phyloP scores from a whole-genome alignment of 2,329 filamentous ascomycete genomes.

The Penicillium sp. region DNA sequence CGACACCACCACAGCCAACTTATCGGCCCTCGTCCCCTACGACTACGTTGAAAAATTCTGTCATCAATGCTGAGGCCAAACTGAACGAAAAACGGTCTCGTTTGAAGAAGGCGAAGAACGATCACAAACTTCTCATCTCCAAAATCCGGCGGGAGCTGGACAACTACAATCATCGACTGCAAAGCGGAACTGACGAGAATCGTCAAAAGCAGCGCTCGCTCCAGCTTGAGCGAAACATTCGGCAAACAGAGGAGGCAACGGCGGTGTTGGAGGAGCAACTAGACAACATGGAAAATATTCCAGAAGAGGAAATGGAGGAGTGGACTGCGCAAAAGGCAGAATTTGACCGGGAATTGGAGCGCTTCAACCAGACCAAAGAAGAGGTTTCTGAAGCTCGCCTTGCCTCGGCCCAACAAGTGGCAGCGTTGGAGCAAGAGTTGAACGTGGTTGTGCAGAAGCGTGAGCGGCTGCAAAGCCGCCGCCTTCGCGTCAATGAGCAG shows the following conservation, averaged over 20 bases:
- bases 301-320: conserved; percentile 57
- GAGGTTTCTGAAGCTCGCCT: conserved; percentile 54
- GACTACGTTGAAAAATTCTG: conserved; percentile 66
- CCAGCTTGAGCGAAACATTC: conserved; percentile 63
- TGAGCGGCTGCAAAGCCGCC: conserved; percentile 61
- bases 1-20: conserved; percentile 57
- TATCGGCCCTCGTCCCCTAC: conserved; percentile 65
- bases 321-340: conserved; percentile 55
- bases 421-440: conserved; percentile 56
- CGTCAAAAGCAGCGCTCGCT: conserved; percentile 62
- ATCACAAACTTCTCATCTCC: conserved; percentile 60
- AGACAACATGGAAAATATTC: conserved; percentile 57
- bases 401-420: conserved; percentile 54
- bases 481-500: conserved; percentile 61
- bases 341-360: conserved; percentile 57
- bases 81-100: conserved; percentile 61
- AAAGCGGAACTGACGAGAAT: conserved; percentile 62
- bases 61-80: conserved; percentile 62
- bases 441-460: conserved; percentile 55
- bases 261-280: conserved; percentile 56
- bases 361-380: conserved; percentile 52
- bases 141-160: conserved; percentile 65
- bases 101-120: conserved; percentile 61
- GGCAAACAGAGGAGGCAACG: conserved; percentile 65
- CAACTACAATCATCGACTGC: conserved; percentile 57